Percentiles rank a stretch among this genome's conserved stretches.
Conservation (phyloP, 495 filamentous ascomycete species). For the Sabuloglossum arenarium region DNA sequence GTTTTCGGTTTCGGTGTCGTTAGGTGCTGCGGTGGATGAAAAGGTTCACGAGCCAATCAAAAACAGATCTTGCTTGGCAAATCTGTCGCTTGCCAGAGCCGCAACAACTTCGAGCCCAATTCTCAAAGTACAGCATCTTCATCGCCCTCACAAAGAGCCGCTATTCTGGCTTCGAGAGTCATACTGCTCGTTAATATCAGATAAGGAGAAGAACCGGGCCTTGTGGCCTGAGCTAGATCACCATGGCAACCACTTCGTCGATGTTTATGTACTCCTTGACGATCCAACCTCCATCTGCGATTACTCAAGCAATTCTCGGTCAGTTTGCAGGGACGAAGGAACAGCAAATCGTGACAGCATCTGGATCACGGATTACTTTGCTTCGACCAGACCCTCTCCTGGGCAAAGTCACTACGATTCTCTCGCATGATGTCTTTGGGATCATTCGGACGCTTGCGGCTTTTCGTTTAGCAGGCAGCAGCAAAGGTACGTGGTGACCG, state of each 20-base stretch:
- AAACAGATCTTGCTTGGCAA: neutral
- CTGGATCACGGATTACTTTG: slow-evolving; percentile 73
- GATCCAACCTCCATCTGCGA: slow-evolving; percentile 70
- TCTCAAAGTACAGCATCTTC: neutral
- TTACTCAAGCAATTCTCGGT: slow-evolving; percentile 77
- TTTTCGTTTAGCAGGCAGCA: slow-evolving; percentile 80
- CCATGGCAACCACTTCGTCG: slow-evolving; percentile 89
- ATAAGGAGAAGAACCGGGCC: neutral
- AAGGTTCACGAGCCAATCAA: neutral
- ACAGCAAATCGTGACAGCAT: slow-evolving; percentile 89
- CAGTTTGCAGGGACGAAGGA: slow-evolving; percentile 89
- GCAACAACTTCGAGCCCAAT: neutral
- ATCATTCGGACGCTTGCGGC: slow-evolving; percentile 76
- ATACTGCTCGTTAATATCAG: neutral
- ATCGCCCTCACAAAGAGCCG: too few species aligned
- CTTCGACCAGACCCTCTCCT: slow-evolving; percentile 67
- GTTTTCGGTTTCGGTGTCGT: neutral
- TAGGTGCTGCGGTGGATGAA: neutral
- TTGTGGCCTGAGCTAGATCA: slow-evolving; percentile 18
- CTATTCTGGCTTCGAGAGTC: neutral
- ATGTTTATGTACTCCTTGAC: slow-evolving; percentile 98
- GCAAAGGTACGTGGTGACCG: slow-evolving; percentile 67
- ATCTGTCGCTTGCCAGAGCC: neutral
- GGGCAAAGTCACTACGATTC: slow-evolving; percentile 64
- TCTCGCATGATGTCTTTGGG: slow-evolving; percentile 86